Evolutionary conservation across 495 filamentous ascomycete species (phyloP).

Genomic region (Neurospora sp.): DNA sequence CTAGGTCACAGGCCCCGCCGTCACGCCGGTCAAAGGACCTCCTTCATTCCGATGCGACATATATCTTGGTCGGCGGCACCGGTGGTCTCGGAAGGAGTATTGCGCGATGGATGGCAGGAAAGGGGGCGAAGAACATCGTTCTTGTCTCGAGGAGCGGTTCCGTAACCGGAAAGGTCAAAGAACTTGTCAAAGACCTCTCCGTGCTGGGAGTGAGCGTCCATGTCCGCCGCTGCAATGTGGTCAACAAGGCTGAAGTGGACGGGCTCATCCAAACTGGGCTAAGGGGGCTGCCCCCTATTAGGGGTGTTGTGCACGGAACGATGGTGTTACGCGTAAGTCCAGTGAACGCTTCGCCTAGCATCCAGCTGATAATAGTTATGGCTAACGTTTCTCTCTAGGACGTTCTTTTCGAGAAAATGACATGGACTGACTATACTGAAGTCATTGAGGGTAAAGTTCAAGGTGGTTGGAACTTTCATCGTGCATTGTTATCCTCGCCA

Average conservation of each 20-base stretch:
- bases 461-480: constrained; percentile 49
- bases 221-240: constrained; percentile 34
- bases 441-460: constrained; percentile 46
- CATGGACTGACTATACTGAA: constrained; percentile 35
- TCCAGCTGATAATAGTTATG: background rate
- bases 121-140: constrained; percentile 48
- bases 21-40: constrained; percentile 23
- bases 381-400: constrained; percentile 26
- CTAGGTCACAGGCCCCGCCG: constrained; percentile 14
- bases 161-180: constrained; percentile 29
- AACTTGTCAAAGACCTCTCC: constrained; percentile 35
- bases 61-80: constrained; percentile 54
- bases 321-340: constrained; percentile 46
- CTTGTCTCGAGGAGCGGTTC: constrained; percentile 48
- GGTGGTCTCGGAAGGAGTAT: constrained; percentile 55
- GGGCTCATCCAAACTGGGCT: constrained; percentile 26
- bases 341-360: background rate
- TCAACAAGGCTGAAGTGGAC: constrained; percentile 26
- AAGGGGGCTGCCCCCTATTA: constrained; percentile 31
- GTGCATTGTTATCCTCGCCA: constrained; percentile 31
- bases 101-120: constrained; percentile 47
- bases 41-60: constrained; percentile 38
- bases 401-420: constrained; percentile 46
- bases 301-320: constrained; percentile 39
- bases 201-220: constrained; percentile 28